Conservation (phyloP, 257 asterid species). For the Solanum etuberosum region DNA sequence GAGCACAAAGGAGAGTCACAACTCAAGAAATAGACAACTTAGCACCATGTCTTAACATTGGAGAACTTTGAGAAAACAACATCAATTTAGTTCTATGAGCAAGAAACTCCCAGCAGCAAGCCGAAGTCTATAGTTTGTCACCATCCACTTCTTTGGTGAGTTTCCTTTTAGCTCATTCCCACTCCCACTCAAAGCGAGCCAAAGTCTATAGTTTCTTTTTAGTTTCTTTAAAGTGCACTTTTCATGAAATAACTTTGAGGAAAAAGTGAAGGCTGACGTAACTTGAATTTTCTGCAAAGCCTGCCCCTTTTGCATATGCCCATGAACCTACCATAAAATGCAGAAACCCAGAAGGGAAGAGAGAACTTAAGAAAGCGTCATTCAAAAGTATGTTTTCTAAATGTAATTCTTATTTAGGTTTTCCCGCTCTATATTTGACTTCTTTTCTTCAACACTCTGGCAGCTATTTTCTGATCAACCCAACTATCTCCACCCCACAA, state of each 20-base stretch:
- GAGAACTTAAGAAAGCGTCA: background rate
- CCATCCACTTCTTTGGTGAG: background rate
- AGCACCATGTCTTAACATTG: background rate
- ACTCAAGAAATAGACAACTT: background rate
- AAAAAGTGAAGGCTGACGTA: background rate
- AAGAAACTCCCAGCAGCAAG: background rate
- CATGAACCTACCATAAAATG: background rate
- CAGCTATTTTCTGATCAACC: background rate
- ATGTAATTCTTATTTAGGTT: background rate
- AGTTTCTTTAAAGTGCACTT: too few relatives aligned
- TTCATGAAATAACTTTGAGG: background rate
- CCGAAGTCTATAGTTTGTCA: background rate
- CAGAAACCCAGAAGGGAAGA: background rate
- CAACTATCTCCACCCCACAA: background rate
- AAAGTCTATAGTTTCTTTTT: too few relatives aligned
- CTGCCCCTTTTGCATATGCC: background rate
- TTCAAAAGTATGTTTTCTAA: background rate
- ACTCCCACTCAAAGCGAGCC: too few relatives aligned
- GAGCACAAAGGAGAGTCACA: background rate
- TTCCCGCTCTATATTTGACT: background rate
- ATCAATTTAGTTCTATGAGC: background rate
- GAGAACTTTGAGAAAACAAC: background rate
- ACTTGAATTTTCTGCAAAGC: background rate
- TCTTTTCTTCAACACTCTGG: background rate
- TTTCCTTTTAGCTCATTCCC: background rate